Base-by-base conservation (phyloP, 2,329 filamentous ascomycete genomes). In the Podosphaera aphanis region DNA sequence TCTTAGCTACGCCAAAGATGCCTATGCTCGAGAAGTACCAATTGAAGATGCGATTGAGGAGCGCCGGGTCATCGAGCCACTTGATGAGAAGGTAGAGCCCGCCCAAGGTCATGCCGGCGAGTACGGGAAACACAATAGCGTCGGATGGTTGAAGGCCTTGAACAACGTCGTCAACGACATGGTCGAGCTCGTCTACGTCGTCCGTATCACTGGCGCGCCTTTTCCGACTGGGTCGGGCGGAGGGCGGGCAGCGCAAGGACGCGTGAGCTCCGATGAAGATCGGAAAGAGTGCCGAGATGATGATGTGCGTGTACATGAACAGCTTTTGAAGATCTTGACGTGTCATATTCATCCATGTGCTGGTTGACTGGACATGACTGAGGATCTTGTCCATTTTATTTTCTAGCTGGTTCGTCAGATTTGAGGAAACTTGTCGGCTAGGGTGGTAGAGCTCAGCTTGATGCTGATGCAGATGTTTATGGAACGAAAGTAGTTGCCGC, bases 51-150 rank as follows among this genome's bases (percentile, higher is more conserved):
- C 79, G 82, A 64, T 88, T 94, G 55, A 95, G 63, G 19, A 92
- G 65, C 10, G 76, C 68, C 0, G 85, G 78, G 56, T 93, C 83
- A 52, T 88, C 69, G 46, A 94, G 72, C 71, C 79, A 90, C 60
- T 92, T 84, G 58, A 95, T 84, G 49, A 93, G 67, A 55, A 86
- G 78, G 64, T 95, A 95, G 11, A 95, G 67, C 4, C 75, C 75
- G 37, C 76, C 69, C 7, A 95, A 71, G 1, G 79, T 74, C 8
- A 67, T 56, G 1, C 77, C 83, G 5, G 85, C 86, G 46, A 85
- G 66, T 27, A 94, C 53, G 1, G 88, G 90, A 51, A 94, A 82
- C 55, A 92, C 61, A 52, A 95, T 73, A 42, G 84, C 88, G 61
- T 95, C 88, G 0, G 73, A 77, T 1, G 81, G 76, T 7, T 76